Evolutionary conservation across 176 grass and related monocot genomes (phyloP), one percentile per base, ranked within the genome.

Genomic region (Puccinellia tenuiflora): DNA sequence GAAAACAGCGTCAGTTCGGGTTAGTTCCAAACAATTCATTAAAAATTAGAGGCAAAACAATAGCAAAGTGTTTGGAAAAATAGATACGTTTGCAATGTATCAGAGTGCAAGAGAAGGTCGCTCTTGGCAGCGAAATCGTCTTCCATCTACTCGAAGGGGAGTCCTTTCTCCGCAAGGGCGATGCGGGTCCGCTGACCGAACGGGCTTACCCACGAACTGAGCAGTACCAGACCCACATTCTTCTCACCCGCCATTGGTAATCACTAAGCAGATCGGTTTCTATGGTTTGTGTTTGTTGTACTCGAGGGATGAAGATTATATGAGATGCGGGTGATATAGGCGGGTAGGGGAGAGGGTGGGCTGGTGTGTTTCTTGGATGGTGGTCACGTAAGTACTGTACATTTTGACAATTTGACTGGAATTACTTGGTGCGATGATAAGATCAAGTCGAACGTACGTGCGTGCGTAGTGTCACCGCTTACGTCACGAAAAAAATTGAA

Each of bases 171-270:
- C 0, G 57, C 85, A 30, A 97, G 24, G 0, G 91, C 89, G 79
- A 97, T 90, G 31, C 56, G 67, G 45, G 31, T 73, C 0, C 91
- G 84, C 45, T 91, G 87, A 30, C 94, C 91, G 79, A 91, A 97
- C 8, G 89, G 87, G 67, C 94, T 97, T 18, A 76, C 26, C 87
- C 85, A 93, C 63, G 80, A 86, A 79, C 68, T 73, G 13, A 97
- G 61, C n/a, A 97, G 79, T 74, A 81, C 68, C 29, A 97, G 52
- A 0, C 88, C 65, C 0, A 3, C 64, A 14, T 68, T 31, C 85
- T 82, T 91, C 28, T 66, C 68, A 0, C 14, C 65, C 9, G 63
- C 64, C 79, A 81, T 81, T 12, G 64, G 1, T 26, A 2, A 24
- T 54, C 52, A 3, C 20, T 54, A 1, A 3, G 1, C 20, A 22